Evolutionary conservation across 2,329 filamentous ascomycete species (phyloP).

Genomic region (Trichoderma guizhouense): DNA sequence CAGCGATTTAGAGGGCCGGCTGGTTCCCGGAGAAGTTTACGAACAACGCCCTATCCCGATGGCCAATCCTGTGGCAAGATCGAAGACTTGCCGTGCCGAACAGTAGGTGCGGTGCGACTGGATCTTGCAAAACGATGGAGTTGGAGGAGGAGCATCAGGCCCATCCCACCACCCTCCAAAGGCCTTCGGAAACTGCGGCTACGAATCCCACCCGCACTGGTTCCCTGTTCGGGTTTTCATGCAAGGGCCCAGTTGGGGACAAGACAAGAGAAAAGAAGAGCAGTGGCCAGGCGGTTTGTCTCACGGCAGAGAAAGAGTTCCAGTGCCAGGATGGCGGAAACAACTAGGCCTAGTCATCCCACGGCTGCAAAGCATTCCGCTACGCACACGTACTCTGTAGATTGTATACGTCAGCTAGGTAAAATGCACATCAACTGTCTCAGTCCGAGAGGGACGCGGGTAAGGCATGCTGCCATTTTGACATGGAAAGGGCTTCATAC

Average conservation of each 20-base stretch:
- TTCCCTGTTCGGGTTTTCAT: not conserved
- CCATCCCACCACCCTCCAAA: not conserved
- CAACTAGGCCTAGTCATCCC: not conserved
- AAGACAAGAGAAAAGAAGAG: not conserved
- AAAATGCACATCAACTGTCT: not conserved
- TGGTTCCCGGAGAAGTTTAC: not conserved
- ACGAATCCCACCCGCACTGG: constrained; percentile 3
- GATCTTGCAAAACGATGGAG: constrained; percentile 3
- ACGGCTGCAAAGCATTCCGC: not conserved
- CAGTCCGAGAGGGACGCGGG: not conserved
- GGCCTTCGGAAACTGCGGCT: constrained; percentile 14
- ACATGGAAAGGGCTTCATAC: constrained; percentile 15
- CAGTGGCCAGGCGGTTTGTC: not conserved
- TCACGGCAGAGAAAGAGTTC: not conserved
- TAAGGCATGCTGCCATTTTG: constrained; percentile 3
- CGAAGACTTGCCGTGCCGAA: constrained; percentile 10
- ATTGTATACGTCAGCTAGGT: not conserved
- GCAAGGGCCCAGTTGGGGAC: constrained; percentile 8
- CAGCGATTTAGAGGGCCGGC: not conserved
- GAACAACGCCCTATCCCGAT: not conserved
- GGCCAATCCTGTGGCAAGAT: constrained; percentile 8
- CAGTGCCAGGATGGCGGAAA: constrained; percentile 7
- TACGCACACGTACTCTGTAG: not conserved
- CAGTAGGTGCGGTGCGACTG: constrained; percentile 7
- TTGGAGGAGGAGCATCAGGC: not conserved